These are phyloP conservation scores for Trichoderma cornu-damae DNA, from an alignment of 2,329 filamentous ascomycete genomes.

Conservation along the genomic window DNA sequence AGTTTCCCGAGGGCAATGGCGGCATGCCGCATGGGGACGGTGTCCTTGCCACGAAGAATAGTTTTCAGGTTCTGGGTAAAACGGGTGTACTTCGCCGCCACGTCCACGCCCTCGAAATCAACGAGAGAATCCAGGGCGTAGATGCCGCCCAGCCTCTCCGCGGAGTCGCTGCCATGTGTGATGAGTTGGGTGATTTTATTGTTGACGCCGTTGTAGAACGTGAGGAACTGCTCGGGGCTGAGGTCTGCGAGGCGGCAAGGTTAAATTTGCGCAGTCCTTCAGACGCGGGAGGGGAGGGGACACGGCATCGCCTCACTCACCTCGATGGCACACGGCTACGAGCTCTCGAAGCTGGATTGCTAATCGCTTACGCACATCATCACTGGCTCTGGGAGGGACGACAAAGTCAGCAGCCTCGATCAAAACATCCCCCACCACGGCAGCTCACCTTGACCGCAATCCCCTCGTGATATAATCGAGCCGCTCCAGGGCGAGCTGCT, in stretches of 20 bases:
- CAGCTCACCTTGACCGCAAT: conserved; percentile 49
- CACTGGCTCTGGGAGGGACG: conserved; percentile 30
- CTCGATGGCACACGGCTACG: conserved; percentile 51
- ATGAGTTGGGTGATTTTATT: conserved; percentile 61
- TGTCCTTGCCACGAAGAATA: conserved; percentile 85
- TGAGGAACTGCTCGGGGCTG: conserved; percentile 68
- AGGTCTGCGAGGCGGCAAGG: conserved; percentile 56
- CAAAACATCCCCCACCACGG: not conserved
- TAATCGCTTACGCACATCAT: conserved; percentile 49
- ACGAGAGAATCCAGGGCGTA: conserved; percentile 88
- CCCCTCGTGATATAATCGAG: conserved; percentile 52
- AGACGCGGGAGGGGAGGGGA: not conserved
- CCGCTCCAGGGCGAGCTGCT: conserved; percentile 50
- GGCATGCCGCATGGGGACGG: conserved; percentile 82
- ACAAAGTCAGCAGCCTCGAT: not conserved
- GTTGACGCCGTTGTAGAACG: conserved; percentile 53
- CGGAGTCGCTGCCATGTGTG: conserved; percentile 77
- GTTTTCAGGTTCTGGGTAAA: conserved; percentile 88
- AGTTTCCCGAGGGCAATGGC: conserved; percentile 85
- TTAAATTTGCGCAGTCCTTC: conserved; percentile 20
- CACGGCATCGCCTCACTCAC: conserved; percentile 36
- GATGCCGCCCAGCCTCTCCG: conserved; percentile 86
- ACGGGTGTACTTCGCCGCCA: conserved; percentile 85
- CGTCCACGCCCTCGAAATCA: conserved; percentile 93
- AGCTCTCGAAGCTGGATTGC: conserved; percentile 52